These are phyloP conservation scores for Triticum urartu DNA, from an alignment of 176 grass and related monocot species.

Conservation along the genomic window DNA sequence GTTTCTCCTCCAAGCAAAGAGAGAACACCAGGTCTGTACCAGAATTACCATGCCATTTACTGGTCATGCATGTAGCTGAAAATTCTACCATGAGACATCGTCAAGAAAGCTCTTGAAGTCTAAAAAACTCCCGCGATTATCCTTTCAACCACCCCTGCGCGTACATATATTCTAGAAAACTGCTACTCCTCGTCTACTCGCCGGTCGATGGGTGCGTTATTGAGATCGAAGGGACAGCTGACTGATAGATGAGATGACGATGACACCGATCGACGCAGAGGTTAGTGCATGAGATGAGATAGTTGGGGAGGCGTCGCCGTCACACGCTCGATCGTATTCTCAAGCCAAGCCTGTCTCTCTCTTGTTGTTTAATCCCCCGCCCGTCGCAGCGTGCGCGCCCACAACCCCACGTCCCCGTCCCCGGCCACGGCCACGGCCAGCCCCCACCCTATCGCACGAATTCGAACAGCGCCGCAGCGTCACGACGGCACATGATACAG, in stretches of 20 bases:
- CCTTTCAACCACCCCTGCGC: slow-evolving; percentile 27
- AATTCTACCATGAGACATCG: neutral
- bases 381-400: slow-evolving; percentile 41
- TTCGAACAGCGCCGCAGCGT: neutral
- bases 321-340: slow-evolving; percentile 23
- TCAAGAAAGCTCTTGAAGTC: neutral
- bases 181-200: slow-evolving; percentile 22
- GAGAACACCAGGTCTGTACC: slow-evolving; percentile 14
- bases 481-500: slow-evolving; percentile 30
- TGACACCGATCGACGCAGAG: neutral
- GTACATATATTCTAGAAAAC: neutral
- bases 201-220: neutral
- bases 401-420: slow-evolving; percentile 40
- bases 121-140: neutral
- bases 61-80: neutral
- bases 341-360: slow-evolving; percentile 1
- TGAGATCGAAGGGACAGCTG: slow-evolving; percentile 22
- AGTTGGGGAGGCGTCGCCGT: slow-evolving; percentile 54
- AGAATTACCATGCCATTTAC: slow-evolving; percentile 37
- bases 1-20: slow-evolving; percentile 39
- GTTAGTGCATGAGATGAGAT: neutral
- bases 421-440: neutral
- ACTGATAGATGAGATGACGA: slow-evolving; percentile 3
- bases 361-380: neutral
- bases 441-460: slow-evolving; percentile 2